Evolutionary conservation across 169 alveolate genomes (phyloP).

Genomic region (Plasmodium gonderi): DNA sequence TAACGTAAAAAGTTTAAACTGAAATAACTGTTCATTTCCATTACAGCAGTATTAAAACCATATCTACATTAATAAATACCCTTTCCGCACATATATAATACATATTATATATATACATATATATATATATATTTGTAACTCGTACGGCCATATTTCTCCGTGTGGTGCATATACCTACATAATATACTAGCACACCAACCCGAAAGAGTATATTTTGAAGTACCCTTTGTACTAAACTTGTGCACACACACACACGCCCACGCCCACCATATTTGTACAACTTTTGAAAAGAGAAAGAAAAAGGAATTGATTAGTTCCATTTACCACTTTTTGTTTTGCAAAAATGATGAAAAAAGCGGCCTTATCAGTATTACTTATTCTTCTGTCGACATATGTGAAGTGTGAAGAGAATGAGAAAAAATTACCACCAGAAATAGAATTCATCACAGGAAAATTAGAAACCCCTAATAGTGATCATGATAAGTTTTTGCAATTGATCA

Average conservation of each 20-base stretch:
- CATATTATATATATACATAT: not conserved
- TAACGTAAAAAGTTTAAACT: not conserved
- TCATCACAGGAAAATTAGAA: conserved; percentile 2
- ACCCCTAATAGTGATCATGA: not conserved
- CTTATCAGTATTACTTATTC: not conserved
- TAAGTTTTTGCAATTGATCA: not conserved
- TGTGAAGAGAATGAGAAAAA: not conserved
- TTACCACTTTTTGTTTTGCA: not conserved
- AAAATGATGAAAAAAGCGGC: conserved; percentile 29
- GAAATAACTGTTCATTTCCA: too few species aligned
- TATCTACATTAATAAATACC: too few species aligned
- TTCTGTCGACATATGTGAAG: not conserved
- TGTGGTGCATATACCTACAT: not conserved
- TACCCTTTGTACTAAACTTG: too few species aligned
- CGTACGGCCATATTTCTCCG: too few species aligned
- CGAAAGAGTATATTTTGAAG: too few species aligned
- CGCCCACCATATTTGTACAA: too few species aligned
- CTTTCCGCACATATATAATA: not conserved
- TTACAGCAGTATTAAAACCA: not conserved
- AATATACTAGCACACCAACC: not conserved
- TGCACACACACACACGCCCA: too few species aligned
- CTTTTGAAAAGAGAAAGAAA: too few species aligned
- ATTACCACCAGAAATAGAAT: not conserved
- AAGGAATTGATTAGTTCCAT: too few species aligned
- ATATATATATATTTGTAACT: not conserved